Conservation (phyloP, 441 rosid species). For the Rhodomyrtus psidioides region DNA sequence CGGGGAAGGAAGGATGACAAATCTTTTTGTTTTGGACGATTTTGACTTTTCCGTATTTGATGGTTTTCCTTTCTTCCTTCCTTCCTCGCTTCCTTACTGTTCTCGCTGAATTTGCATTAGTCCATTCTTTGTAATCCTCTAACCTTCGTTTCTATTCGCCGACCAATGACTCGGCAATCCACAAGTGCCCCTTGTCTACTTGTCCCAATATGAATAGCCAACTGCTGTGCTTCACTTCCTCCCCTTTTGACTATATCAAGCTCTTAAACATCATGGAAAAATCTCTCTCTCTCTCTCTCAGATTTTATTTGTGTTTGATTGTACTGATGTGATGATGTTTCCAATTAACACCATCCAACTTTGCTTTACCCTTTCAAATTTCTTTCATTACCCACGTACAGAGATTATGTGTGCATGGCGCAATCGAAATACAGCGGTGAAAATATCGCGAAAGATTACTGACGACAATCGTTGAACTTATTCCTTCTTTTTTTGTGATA, state of each 20-base stretch:
- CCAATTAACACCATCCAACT: not conserved
- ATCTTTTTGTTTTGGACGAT: not conserved
- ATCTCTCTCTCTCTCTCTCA: not conserved
- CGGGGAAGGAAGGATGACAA: not conserved
- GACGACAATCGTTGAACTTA: not conserved
- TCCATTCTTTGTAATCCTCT: not conserved
- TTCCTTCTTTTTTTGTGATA: not conserved
- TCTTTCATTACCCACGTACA: not conserved
- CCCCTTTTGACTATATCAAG: constrained; percentile 29
- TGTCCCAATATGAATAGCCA: constrained; percentile 65
- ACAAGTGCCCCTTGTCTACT: constrained; percentile 26
- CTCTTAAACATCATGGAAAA: not conserved
- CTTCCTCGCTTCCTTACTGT: not conserved
- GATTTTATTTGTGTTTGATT: constrained; percentile 9
- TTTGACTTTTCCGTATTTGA: constrained; percentile 5
- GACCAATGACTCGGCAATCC: constrained; percentile 40
- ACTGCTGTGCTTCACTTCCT: constrained; percentile 16
- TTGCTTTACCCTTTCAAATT: not conserved
- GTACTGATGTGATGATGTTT: not conserved
- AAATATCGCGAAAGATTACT: not conserved
- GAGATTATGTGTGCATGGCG: not conserved
- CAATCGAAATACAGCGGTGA: not conserved
- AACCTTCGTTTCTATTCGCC: constrained; percentile 21
- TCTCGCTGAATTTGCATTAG: not conserved
- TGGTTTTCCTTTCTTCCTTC: too few relatives aligned